Conservation (phyloP, 2,329 filamentous ascomycete genomes). For the Aspergillus pseudoterreus region DNA sequence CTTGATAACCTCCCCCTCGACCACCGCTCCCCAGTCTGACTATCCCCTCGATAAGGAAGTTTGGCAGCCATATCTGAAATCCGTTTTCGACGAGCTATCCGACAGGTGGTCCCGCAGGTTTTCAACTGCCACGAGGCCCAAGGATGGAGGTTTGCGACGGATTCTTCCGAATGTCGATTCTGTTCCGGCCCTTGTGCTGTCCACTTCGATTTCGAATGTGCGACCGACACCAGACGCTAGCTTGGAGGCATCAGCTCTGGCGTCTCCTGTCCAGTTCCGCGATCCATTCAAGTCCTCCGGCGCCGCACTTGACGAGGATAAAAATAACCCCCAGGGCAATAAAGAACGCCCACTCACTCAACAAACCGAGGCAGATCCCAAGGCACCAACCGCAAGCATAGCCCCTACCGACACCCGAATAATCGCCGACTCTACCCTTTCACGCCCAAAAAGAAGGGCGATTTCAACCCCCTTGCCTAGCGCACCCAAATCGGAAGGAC, state of each 20-base stretch:
- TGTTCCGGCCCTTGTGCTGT: constrained; percentile 49
- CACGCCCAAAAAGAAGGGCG: constrained; percentile 27
- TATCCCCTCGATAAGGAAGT: constrained; percentile 13
- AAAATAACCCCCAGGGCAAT: constrained; percentile 7
- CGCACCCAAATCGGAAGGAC: constrained; percentile 23
- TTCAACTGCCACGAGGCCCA: constrained; percentile 34
- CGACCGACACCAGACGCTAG: constrained; percentile 19
- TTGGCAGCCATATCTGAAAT: constrained; percentile 41
- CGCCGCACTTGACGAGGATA: no score
- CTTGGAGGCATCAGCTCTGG: constrained; percentile 21
- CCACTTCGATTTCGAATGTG: constrained; percentile 32
- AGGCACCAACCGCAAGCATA: constrained; percentile 17
- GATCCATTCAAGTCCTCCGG: constrained; percentile 26
- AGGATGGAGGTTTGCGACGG: constrained; percentile 35
- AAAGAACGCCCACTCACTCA: constrained; percentile 14
- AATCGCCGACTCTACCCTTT: constrained; percentile 26
- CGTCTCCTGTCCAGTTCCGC: constrained; percentile 26
- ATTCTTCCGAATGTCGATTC: constrained; percentile 43
- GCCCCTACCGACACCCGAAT: constrained; percentile 27
- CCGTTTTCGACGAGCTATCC: constrained; percentile 21
- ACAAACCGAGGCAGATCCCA: constrained; percentile 22
- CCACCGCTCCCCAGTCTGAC: background rate
- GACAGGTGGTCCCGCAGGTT: constrained; percentile 40
- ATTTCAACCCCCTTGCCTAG: constrained; percentile 27
- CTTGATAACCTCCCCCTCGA: constrained; percentile 11